These are phyloP conservation scores for Letharia lupina DNA, from an alignment of 495 filamentous ascomycete species.

Conservation along the genomic window DNA sequence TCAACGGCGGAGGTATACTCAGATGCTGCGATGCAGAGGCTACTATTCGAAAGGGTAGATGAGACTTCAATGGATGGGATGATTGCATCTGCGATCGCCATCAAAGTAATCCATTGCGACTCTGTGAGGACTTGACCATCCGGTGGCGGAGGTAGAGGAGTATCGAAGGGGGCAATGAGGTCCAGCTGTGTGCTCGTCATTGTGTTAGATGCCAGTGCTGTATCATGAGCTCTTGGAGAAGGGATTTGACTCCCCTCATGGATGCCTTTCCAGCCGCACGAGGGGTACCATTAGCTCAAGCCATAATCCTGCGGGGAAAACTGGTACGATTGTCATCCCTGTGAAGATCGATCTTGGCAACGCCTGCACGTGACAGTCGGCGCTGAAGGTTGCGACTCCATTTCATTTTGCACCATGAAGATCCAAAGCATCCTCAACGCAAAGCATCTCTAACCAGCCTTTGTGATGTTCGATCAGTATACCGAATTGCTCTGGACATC, in stretches of 20 bases:
- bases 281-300: not conserved
- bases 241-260: not conserved
- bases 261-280: not conserved
- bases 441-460: too few species aligned
- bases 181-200: constrained; percentile 24
- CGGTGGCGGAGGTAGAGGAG: constrained; percentile 37
- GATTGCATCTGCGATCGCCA: constrained; percentile 47
- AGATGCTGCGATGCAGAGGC: constrained; percentile 27
- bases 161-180: constrained; percentile 32
- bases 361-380: too few species aligned
- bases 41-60: constrained; percentile 17
- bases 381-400: too few species aligned
- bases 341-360: not conserved
- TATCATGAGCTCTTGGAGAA: not conserved
- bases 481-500: too few species aligned
- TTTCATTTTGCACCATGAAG: too few species aligned
- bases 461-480: too few species aligned
- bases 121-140: constrained; percentile 37
- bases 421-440: too few species aligned
- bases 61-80: constrained; percentile 43
- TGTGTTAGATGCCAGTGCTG: not conserved
- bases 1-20: constrained; percentile 32
- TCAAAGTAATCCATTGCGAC: constrained; percentile 47
- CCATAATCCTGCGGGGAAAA: not conserved
- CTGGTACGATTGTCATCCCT: not conserved